Percentiles rank a stretch among this genome's conserved stretches.
Conservation (phyloP, 495 filamentous ascomycete genomes). For the Cudoniella acicularis region DNA sequence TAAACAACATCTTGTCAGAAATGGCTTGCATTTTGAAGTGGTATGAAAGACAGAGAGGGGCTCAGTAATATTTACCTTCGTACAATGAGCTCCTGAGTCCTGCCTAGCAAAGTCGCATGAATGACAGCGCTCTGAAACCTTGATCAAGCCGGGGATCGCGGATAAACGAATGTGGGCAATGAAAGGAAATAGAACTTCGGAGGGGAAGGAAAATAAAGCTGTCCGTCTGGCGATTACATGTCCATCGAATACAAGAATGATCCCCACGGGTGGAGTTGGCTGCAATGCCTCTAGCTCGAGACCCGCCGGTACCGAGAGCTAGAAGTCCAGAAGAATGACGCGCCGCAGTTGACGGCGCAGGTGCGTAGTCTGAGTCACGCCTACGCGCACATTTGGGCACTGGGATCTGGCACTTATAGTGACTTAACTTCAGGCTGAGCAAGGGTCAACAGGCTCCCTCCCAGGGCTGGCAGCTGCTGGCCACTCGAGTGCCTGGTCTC, state of each 20-base stretch:
- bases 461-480: too few species aligned
- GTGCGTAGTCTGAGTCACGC: background rate
- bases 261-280: background rate
- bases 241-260: background rate
- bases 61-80: background rate
- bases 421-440: too few species aligned
- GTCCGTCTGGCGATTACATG: background rate
- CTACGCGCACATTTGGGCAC: background rate
- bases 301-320: background rate
- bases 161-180: constrained; percentile 19
- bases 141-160: constrained; percentile 15
- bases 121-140: constrained; percentile 22
- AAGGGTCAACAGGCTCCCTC: too few species aligned
- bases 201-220: background rate
- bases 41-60: background rate
- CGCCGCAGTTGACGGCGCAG: background rate
- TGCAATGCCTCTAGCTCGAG: background rate
- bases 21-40: constrained; percentile 16
- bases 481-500: too few species aligned
- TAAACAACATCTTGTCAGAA: constrained; percentile 23
- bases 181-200: background rate
- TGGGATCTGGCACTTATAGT: background rate
- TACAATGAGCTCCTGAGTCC: too few species aligned
- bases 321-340: background rate
- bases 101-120: constrained; percentile 21